Percentiles rank a stretch among this genome's conserved stretches.
Conservation (phyloP, 208 protist species). For the Acanthamoeba lenticulata region DNA sequence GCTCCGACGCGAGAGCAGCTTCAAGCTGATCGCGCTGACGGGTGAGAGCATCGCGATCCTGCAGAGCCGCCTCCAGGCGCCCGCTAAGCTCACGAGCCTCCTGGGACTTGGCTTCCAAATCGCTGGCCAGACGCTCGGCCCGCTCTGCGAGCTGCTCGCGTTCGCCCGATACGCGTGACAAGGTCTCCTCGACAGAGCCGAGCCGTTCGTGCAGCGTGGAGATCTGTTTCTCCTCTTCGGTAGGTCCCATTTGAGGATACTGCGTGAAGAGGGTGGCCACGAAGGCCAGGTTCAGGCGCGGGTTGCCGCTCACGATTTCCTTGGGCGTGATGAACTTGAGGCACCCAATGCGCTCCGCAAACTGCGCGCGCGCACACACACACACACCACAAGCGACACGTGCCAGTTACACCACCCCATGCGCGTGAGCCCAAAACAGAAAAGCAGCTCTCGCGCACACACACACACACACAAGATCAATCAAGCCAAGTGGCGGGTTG, state of each 20-base stretch:
- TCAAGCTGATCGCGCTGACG: not conserved
- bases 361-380: constrained; percentile 85
- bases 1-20: not conserved
- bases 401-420: too few relatives aligned
- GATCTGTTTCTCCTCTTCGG: constrained; percentile 2
- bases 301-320: constrained; percentile 82
- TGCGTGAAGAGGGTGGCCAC: constrained; percentile 91
- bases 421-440: too few relatives aligned
- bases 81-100: not conserved
- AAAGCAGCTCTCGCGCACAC: too few relatives aligned
- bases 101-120: not conserved
- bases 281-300: constrained; percentile 89
- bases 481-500: too few relatives aligned
- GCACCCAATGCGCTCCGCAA: constrained; percentile 89
- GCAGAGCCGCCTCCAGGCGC: not conserved
- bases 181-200: not conserved
- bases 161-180: not conserved
- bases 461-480: too few relatives aligned
- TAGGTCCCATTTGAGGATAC: constrained; percentile 38
- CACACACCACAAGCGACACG: constrained; percentile 78
- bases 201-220: not conserved
- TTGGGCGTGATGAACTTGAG: constrained; percentile 87
- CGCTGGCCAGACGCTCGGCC: not conserved
- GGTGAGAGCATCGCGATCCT: not conserved
- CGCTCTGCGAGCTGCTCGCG: not conserved